Evolutionary conservation across 202 grass and related monocot species (phyloP), one percentile per base, ranked within the genome.

Genomic region (Miscanthus sacchariflorus): DNA sequence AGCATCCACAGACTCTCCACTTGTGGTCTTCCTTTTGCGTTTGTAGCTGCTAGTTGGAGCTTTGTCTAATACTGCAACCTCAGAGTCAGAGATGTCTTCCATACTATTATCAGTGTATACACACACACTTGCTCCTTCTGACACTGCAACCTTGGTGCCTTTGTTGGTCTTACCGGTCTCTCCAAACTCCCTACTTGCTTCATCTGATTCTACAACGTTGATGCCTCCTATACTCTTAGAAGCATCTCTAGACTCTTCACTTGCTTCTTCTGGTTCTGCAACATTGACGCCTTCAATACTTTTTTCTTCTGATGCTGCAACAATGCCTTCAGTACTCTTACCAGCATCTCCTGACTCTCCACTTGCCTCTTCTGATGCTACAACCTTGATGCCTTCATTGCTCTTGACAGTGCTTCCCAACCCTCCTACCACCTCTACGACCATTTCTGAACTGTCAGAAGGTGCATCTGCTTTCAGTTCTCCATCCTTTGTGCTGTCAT

Each of bases 381-480:
- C 59, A 84, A 33, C 52, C 81, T 90, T 19, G 27, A 68, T 46
- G 25, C 67, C 81, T 64, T 52, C 12, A 30, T 81, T 58, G 61
- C 11, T 42, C 44, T 18, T 88, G 70, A 15, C 17, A 38, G 39
- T 49, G 10, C 38, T 17, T 68, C 83, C 73, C 4, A 35, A 49
- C 43, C 68, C 44, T 68, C 50, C 21, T 56, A 30, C 23, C 44
- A 33, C 66, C 66, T 71, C 79, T 66, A 52, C 8, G 1, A 38
- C 58, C 86, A 82, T 78, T 91, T 82, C 54, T 88, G 72, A 73
- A 59, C 35, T 74, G 21, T 38, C 59, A 65, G 61, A 65, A 65
- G 61, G 24, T 65, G 61, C 23, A 40, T 43, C 65, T n/a, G 61
- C 46, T 76, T 81, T 42, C 70, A 67, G 21, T 76, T 84, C 81